Evolutionary conservation across 306 rosid species (phyloP), one percentile per base, ranked within the genome.

Genomic region (Vicia villosa): DNA sequence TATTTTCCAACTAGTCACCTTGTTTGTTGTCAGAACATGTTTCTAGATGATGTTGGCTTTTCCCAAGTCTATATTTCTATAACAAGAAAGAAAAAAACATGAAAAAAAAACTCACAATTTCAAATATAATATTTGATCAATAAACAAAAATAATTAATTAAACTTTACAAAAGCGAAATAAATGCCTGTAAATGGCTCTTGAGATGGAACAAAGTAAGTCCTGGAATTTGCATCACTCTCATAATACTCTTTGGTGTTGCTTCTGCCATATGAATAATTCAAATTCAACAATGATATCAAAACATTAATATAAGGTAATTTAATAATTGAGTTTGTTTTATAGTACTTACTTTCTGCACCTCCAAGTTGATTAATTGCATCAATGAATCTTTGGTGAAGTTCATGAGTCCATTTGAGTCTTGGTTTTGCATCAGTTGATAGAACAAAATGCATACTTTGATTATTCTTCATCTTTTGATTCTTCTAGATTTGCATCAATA

Each of bases 171-270:
- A 51, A 66, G 55, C 40, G 63, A 14, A 73, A 75, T 80, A 14
- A 75, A 73, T 80, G 77, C 99, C 96, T 95, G 99, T 67, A 95
- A 91, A 83, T 95, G 99, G 85, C 99, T 95, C 95, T 95, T 95
- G 19, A 95, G 82, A 73, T 95, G 99, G 87, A 91, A 91, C 74
- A 95, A 77, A 79, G 95, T 95, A 28, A 95, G 91, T 42, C 99
- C 97, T 69, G 90, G 86, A 81, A 95, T 82, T 40, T 89, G 93
- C 99, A 95, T 87, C 75, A 81, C 75, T 64, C 93, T 87, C 99
- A 84, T 87, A 79, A 95, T 80, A 78, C 88, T 82, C 91, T 95
- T 95, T 20, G 99, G 99, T 3, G 99, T 95, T 51, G 99, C 99
- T 73, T 91, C 99, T 95, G 93, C 64, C 62, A 82, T 66, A 81